These are phyloP conservation scores for Tilletia walkeri DNA, from an alignment of 1,284 basidiomycete species.

Conservation along the genomic window DNA sequence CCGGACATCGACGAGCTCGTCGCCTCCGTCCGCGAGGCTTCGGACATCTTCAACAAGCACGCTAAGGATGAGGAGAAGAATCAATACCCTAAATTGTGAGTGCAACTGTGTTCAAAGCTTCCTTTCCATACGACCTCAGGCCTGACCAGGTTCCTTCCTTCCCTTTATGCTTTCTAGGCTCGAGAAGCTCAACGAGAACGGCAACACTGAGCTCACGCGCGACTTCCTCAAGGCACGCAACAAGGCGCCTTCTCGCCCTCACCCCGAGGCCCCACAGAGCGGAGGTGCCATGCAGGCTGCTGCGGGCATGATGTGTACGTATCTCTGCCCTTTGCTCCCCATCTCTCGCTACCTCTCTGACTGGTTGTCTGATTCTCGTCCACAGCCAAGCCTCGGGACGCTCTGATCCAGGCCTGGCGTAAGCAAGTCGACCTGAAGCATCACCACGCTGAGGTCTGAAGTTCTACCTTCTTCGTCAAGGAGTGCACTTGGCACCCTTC, in stretches of 20 bases:
- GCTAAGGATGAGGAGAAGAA: slow-evolving; percentile 35
- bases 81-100: slow-evolving; percentile 26
- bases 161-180: neutral
- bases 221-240: slow-evolving; percentile 39
- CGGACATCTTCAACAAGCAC: slow-evolving; percentile 39
- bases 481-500: no score
- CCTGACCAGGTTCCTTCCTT: neutral
- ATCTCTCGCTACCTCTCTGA: no score
- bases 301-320: slow-evolving; percentile 26
- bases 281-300: slow-evolving; percentile 42
- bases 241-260: slow-evolving; percentile 39
- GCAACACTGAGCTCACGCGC: slow-evolving; percentile 30
- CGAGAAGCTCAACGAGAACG: slow-evolving; percentile 29
- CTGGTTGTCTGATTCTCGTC: neutral
- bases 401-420: slow-evolving; percentile 19
- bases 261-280: slow-evolving; percentile 42
- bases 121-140: neutral
- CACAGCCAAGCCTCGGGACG: slow-evolving; percentile 24
- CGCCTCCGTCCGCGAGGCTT: slow-evolving; percentile 31
- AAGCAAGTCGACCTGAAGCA: slow-evolving; percentile 31
- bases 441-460: slow-evolving; percentile 24
- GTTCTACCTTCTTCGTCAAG: no score
- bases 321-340: slow-evolving; percentile 25
- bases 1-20: slow-evolving; percentile 29
- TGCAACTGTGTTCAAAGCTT: neutral